phyloP scores from a whole-genome alignment of 306 rosid genomes.

The Arachis stenosperma region DNA sequence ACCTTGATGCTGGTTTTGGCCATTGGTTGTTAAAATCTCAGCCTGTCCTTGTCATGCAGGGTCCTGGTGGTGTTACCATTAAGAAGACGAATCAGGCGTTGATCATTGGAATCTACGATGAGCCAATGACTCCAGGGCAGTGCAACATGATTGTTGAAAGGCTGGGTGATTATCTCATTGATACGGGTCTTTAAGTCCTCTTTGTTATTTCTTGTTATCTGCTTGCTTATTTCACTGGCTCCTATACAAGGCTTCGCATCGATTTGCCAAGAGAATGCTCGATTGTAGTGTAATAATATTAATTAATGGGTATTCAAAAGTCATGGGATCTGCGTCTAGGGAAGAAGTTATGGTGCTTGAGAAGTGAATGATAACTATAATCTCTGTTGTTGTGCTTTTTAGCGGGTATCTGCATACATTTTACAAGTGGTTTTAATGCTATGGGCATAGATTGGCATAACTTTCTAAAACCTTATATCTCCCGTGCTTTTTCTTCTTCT shows the following conservation, averaged over 20 bases:
- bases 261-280: slow-evolving; percentile 46
- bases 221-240: slow-evolving; percentile 41
- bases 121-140: slow-evolving; percentile 83
- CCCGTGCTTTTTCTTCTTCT: neutral
- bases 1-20: neutral
- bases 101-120: slow-evolving; percentile 80
- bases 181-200: slow-evolving; percentile 62
- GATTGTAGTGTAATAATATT: slow-evolving; percentile 65
- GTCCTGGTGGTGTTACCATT: slow-evolving; percentile 84
- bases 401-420: slow-evolving; percentile 51
- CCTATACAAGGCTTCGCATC: slow-evolving; percentile 49
- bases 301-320: slow-evolving; percentile 42
- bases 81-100: slow-evolving; percentile 74
- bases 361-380: slow-evolving; percentile 53
- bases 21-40: neutral
- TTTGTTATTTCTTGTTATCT: slow-evolving; percentile 44
- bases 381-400: slow-evolving; percentile 51
- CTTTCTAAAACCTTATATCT: slow-evolving; percentile 36
- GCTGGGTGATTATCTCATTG: slow-evolving; percentile 89
- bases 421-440: slow-evolving; percentile 47
- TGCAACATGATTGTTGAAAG: slow-evolving; percentile 93
- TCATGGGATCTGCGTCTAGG: slow-evolving; percentile 51
- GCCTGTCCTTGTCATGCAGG: slow-evolving; percentile 52
- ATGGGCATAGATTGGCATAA: slow-evolving; percentile 62
- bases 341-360: slow-evolving; percentile 64